These are phyloP conservation scores for Diaporthe humulicola DNA, from an alignment of 2,329 filamentous ascomycete genomes.

Conservation along the genomic window DNA sequence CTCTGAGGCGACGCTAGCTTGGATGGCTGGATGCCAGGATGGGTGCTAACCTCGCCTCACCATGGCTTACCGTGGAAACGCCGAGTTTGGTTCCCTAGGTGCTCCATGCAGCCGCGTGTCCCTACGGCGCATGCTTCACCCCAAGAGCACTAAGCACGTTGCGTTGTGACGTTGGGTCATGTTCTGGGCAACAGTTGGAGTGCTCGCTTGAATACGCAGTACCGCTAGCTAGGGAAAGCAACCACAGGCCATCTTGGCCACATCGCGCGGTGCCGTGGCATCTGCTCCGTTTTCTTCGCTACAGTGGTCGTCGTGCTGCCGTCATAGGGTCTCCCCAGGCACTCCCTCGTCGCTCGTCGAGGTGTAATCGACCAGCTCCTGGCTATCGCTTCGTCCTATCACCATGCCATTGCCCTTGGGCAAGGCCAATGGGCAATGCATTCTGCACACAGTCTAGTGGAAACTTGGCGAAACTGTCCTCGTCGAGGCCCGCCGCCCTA, in stretches of 20 bases:
- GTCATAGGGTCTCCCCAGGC: neutral
- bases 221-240: neutral
- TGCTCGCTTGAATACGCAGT: neutral
- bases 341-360: neutral
- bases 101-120: neutral
- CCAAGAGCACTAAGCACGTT: neutral
- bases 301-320: neutral
- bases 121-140: neutral
- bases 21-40: neutral
- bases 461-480: slow-evolving; percentile 18
- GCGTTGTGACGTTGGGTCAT: neutral
- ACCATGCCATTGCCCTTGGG: neutral
- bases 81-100: neutral
- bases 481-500: neutral
- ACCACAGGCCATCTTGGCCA: neutral
- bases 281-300: neutral
- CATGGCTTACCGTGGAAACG: neutral
- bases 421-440: neutral
- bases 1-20: slow-evolving; percentile 1
- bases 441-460: slow-evolving; percentile 25
- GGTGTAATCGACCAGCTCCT: neutral
- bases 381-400: neutral
- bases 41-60: neutral
- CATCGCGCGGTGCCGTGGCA: neutral
- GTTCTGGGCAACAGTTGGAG: neutral